phyloP scores from a whole-genome alignment of 495 filamentous ascomycete species.

The Platismatia glauca region DNA sequence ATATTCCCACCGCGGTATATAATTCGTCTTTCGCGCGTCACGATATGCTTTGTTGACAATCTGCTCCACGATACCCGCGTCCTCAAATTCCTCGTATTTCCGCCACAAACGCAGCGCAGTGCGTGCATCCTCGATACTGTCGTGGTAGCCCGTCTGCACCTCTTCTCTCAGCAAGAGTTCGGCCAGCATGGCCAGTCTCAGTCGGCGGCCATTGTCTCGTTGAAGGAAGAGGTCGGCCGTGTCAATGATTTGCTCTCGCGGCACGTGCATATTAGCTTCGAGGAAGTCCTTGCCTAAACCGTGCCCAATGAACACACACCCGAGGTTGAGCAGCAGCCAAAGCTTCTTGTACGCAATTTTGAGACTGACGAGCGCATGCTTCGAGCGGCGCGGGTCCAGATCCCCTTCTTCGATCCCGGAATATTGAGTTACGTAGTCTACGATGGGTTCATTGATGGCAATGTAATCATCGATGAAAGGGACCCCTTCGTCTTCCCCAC shows the following conservation, averaged over 20 bases:
- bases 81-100: slow-evolving; percentile 80
- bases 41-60: slow-evolving; percentile 78
- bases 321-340: slow-evolving; percentile 91
- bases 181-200: slow-evolving; percentile 65
- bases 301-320: slow-evolving; percentile 89
- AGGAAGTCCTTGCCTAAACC: slow-evolving; percentile 90
- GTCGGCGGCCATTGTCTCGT: slow-evolving; percentile 55
- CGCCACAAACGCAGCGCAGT: slow-evolving; percentile 84
- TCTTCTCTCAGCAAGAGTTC: slow-evolving; percentile 81
- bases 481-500: slow-evolving; percentile 62
- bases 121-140: slow-evolving; percentile 85
- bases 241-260: slow-evolving; percentile 83
- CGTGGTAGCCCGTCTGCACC: slow-evolving; percentile 84
- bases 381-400: slow-evolving; percentile 61
- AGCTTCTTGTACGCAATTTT: slow-evolving; percentile 96
- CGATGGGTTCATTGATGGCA: slow-evolving; percentile 76
- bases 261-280: slow-evolving; percentile 94
- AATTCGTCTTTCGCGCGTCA: slow-evolving; percentile 60
- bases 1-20: slow-evolving; percentile 52
- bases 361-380: slow-evolving; percentile 72
- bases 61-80: slow-evolving; percentile 68
- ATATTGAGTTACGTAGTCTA: slow-evolving; percentile 89
- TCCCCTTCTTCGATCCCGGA: slow-evolving; percentile 84
- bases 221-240: slow-evolving; percentile 81
- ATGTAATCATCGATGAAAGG: slow-evolving; percentile 99